Evolutionary conservation across 2,329 filamentous ascomycete species (phyloP).

Genomic region (Colletotrichum simmondsii): DNA sequence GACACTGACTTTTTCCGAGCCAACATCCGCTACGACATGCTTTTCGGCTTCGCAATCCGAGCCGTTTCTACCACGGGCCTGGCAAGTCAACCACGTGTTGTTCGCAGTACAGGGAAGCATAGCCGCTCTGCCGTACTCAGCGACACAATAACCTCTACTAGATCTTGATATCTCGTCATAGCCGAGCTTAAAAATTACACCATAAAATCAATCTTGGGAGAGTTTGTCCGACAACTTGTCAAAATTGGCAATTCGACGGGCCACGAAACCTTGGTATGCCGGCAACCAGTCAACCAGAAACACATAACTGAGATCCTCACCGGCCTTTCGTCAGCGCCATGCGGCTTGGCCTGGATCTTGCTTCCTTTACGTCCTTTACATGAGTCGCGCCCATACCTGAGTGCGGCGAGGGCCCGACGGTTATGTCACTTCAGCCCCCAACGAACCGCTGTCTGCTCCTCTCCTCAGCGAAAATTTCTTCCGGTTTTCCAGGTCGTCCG

Average conservation of each 20-base stretch:
- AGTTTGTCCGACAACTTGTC: neutral
- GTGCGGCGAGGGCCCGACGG: neutral
- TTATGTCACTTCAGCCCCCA: constrained; percentile 29
- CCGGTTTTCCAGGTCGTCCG: neutral
- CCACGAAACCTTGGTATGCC: neutral
- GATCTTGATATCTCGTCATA: constrained; percentile 5
- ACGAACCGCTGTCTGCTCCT: constrained; percentile 6
- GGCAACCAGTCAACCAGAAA: neutral
- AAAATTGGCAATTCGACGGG: neutral
- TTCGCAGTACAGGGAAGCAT: neutral
- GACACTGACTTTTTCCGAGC: neutral
- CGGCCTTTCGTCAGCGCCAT: constrained; percentile 1
- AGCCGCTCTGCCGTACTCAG: neutral
- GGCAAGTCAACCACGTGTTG: neutral
- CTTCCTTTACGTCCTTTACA: constrained; percentile 1
- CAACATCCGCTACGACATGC: constrained; percentile 1
- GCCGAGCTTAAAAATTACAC: constrained; percentile 1
- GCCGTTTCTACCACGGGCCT: neutral
- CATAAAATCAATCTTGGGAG: neutral
- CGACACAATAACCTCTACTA: neutral
- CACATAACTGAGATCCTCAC: neutral
- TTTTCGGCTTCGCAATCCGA: neutral
- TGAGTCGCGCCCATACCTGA: constrained; percentile 24
- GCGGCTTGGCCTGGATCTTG: constrained; percentile 3
- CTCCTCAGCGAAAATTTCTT: neutral